Percentiles rank a stretch among this genome's conserved stretches.
Evolutionary conservation across 305 asterid genomes (phyloP).

Genomic region (Rubia balearica): DNA sequence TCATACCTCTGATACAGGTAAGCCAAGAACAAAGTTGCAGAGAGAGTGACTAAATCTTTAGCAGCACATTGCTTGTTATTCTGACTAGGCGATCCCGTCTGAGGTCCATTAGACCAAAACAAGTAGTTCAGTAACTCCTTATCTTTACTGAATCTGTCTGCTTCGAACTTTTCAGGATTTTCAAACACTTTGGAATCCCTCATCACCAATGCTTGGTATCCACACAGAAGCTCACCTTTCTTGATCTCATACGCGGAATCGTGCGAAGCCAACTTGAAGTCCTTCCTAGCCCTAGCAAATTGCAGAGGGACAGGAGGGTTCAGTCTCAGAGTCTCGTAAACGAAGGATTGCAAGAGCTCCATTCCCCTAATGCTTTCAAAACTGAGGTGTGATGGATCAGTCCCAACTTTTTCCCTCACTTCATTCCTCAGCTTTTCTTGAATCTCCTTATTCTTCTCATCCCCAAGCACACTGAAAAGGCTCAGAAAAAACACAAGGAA

Average conservation of each 20-base stretch:
- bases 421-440: conserved; percentile 49
- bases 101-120: conserved; percentile 93
- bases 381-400: conserved; percentile 28
- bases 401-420: conserved; percentile 41
- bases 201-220: conserved; percentile 70
- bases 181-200: conserved; percentile 62
- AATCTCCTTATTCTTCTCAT: conserved; percentile 22
- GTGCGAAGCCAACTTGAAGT: conserved; percentile 53
- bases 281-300: conserved; percentile 72
- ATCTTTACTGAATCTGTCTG: conserved; percentile 46
- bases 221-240: conserved; percentile 86
- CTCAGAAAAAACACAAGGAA: conserved; percentile 39
- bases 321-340: conserved; percentile 63
- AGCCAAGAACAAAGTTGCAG: conserved; percentile 68
- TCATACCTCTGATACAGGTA: conserved; percentile 75
- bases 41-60: conserved; percentile 48
- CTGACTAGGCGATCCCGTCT: conserved; percentile 52
- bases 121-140: conserved; percentile 54
- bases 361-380: conserved; percentile 41
- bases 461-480: conserved; percentile 37
- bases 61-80: conserved; percentile 79
- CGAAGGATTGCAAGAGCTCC: conserved; percentile 69
- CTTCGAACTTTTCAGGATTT: conserved; percentile 53
- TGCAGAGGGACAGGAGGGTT: conserved; percentile 79
- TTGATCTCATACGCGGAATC: conserved; percentile 55